Evolutionary conservation across 1,284 basidiomycete species (phyloP), one percentile per base, ranked within the genome.

Genomic region (Pisolithus thermaeus): DNA sequence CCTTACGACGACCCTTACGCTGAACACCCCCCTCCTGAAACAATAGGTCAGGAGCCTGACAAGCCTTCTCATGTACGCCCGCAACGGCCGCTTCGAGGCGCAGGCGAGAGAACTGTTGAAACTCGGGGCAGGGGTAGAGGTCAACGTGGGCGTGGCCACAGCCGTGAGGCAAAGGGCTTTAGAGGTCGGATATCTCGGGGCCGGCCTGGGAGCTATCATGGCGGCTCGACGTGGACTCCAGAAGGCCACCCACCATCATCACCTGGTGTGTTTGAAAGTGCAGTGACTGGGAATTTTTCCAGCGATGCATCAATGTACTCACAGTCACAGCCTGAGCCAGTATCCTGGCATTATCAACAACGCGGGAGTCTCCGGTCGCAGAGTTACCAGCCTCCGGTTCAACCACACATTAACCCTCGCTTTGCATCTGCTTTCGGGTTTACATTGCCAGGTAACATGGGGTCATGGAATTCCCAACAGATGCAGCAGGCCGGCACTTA

Each of bases 361-460:
- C 25, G 39, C 27, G 52, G 39, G 27, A 47, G 39, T 40, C 45
- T 53, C 2, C 50, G 32, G 43, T 28, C 23, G 4, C 57, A 65
- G 53, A 51, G 57, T 37, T 69, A 71, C 46, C 70, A 73, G 49
- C 64, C 69, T 22, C 78, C 75, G 44, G 73, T 89, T 18, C 87
- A 88, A 58, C 87, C 88, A n/a, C 87, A 90, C 61, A 87, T 89
- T 57, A 89, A 90, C 63, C 88, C 88, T 12, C 76, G 81, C 12
- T 90, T 90, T 47, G 77, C 78, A 25, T 76, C 77, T 44, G 66
- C 69, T 32, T 79, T 84, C 58, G 81, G 78, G 23, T 63, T 80
- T 49, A 70, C 73, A 53, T 58, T 44, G 20, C 58, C 16, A 46
- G 47, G 37, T 22, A 52, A 28, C 56, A 54, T 32, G 22, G 23